Evolutionary conservation across 371 early-diverging fungal species (phyloP).

Genomic region (Mortierella sp.): DNA sequence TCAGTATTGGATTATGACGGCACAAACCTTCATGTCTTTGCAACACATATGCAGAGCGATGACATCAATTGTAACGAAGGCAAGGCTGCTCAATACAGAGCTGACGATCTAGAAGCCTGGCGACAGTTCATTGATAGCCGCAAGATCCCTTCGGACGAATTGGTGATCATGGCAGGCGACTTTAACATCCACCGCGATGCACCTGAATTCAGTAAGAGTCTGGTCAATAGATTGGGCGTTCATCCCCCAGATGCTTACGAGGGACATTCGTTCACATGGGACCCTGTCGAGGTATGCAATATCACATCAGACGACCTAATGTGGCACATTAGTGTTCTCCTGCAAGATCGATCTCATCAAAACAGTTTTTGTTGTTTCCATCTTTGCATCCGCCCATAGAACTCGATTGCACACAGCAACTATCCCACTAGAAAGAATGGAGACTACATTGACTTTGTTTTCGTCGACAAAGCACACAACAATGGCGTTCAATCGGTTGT

Average conservation of each 20-base stretch:
- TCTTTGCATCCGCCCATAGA: background rate
- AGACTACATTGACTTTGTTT: slow-evolving; percentile 28
- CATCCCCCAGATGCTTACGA: slow-evolving; percentile 6
- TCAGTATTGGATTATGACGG: slow-evolving; percentile 22
- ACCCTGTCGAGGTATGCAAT: slow-evolving; percentile 6
- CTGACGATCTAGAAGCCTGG: slow-evolving; percentile 10
- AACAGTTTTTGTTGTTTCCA: too few species aligned
- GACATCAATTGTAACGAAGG: slow-evolving; percentile 14
- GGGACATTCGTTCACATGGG: slow-evolving; percentile 20
- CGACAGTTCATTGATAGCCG: slow-evolving; percentile 20
- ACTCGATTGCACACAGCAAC: slow-evolving; percentile 27
- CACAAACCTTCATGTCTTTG: slow-evolving; percentile 33
- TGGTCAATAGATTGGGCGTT: slow-evolving; percentile 6
- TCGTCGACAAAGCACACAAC: slow-evolving; percentile 12
- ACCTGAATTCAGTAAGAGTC: slow-evolving; percentile 10
- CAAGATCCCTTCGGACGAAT: slow-evolving; percentile 32
- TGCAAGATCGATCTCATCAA: too few species aligned
- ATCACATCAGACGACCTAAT: background rate
- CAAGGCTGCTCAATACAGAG: slow-evolving; percentile 16
- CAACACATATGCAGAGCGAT: slow-evolving; percentile 34
- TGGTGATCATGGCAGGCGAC: slow-evolving; percentile 37
- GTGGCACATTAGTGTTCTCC: too few species aligned
- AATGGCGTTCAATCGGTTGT: slow-evolving; percentile 5
- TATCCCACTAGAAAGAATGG: slow-evolving; percentile 6
- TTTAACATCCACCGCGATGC: slow-evolving; percentile 22